Conservation (phyloP, 805 yeast genomes). For the Saccharomycopsis selenospora region DNA sequence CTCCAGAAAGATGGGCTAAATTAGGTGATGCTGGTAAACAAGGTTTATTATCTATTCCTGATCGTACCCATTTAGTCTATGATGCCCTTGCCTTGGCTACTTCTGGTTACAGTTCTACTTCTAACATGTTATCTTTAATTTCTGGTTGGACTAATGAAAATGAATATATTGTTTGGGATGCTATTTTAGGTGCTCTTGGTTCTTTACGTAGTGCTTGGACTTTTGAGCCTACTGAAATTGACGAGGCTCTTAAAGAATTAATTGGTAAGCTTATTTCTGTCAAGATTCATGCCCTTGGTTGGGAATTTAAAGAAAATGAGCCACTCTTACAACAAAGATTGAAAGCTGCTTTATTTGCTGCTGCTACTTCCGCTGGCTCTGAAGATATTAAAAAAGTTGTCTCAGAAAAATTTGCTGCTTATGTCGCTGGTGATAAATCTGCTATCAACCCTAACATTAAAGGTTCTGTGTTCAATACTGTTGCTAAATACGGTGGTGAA, state of each 20-base stretch:
- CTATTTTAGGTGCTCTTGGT: slow-evolving; percentile 43
- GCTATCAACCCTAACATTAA: slow-evolving; percentile 69
- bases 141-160: slow-evolving; percentile 52
- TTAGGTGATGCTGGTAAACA: slow-evolving; percentile 53
- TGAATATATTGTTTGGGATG: slow-evolving; percentile 63
- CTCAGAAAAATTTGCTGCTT: slow-evolving; percentile 43
- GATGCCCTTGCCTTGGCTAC: slow-evolving; percentile 67
- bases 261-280: slow-evolving; percentile 46
- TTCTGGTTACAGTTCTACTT: slow-evolving; percentile 61
- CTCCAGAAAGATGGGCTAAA: slow-evolving; percentile 60
- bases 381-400: slow-evolving; percentile 35
- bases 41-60: slow-evolving; percentile 61
- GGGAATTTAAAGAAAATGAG: slow-evolving; percentile 50
- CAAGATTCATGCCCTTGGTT: slow-evolving; percentile 53
- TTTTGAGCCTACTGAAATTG: slow-evolving; percentile 40
- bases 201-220: slow-evolving; percentile 46
- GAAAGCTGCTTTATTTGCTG: slow-evolving; percentile 53
- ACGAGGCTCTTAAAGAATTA: slow-evolving; percentile 44
- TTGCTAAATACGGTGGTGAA: slow-evolving; percentile 55
- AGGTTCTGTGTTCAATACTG: slow-evolving; percentile 56
- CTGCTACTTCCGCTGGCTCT: slow-evolving; percentile 51
- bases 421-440: slow-evolving; percentile 51
- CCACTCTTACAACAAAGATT: slow-evolving; percentile 58
- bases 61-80: slow-evolving; percentile 74
- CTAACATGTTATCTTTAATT: slow-evolving; percentile 52